Base-by-base conservation (phyloP, 768 basidiomycete species). In the Tremella fuciformis region DNA sequence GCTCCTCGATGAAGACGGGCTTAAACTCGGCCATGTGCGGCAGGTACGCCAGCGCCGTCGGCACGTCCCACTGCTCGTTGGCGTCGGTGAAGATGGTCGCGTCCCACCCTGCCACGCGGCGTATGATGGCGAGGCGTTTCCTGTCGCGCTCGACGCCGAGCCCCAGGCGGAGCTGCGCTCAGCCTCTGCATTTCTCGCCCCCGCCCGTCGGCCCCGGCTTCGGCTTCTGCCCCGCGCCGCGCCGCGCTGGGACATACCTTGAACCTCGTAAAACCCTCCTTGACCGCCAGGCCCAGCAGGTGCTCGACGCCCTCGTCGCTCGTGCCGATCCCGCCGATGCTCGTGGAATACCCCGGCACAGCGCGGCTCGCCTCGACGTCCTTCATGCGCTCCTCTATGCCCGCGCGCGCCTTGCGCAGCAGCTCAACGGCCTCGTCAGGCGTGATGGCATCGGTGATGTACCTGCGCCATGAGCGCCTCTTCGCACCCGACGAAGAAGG, bases 291-390 rank as follows among this genome's bases (percentile, higher is more conserved):
- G n/a, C 49, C 4, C 49, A 50, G n/a, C 13, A 24, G 21, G 84
- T 87, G 59, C 84, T 86, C 38, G 81, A 82, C 76, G 84, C 86
- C 53, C 93, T 83, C 79, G 91, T 83, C 22, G 80, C 82, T 44
- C 91, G 76, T 0, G 91, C 91, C 66, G 91, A 90, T 51, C 88
- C 89, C 48, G 83, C 86, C 13, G 89, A 91, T 89, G 82, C 79
- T 86, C 90, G 11, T 88, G 82, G 2, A 85, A 82, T 0, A 87
- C 82, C 38, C 80, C 81, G 1, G 65, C 91, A 91, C 0, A 86
- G 85, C 47, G 92, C 80, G 11, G 92, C 81, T 71, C 91, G 90
- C 91, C 90, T 92, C 1, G 91, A 78, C 3, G 89, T 90, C 75
- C 91, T 91, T 18, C 53, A 80, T 58, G 86, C 80, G 11, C 85